Conservation (phyloP, 345 rosid genomes). For the Moringa oleifera region DNA sequence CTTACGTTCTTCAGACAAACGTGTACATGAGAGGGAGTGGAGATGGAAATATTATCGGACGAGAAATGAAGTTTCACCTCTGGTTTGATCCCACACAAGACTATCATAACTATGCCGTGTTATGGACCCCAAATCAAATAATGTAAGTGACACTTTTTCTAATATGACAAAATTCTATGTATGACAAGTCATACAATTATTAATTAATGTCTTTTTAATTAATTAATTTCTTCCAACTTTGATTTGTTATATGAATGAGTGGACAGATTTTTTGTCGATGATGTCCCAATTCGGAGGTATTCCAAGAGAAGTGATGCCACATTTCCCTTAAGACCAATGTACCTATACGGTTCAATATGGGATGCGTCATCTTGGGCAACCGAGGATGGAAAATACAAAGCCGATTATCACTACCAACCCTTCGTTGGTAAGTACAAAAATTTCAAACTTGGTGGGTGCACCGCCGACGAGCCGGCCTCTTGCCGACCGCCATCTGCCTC, state of each 20-base stretch:
- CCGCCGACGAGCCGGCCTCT: slow-evolving; percentile 23
- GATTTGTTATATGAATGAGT: too few relatives aligned
- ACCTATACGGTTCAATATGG: slow-evolving; percentile 84
- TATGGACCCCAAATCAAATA: slow-evolving; percentile 68
- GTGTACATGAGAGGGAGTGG: slow-evolving; percentile 91
- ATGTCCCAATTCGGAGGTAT: slow-evolving; percentile 78
- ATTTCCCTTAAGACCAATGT: slow-evolving; percentile 77
- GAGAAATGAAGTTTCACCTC: slow-evolving; percentile 72
- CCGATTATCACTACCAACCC: slow-evolving; percentile 72
- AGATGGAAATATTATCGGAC: slow-evolving; percentile 63
- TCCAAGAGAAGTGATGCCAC: slow-evolving; percentile 56
- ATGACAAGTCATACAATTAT: too few relatives aligned
- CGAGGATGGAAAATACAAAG: slow-evolving; percentile 76
- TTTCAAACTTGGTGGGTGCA: slow-evolving; percentile 64
- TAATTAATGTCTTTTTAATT: too few relatives aligned
- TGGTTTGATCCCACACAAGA: slow-evolving; percentile 93
- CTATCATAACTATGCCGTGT: slow-evolving; percentile 67
- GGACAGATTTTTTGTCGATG: slow-evolving; percentile 77
- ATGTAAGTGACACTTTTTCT: too few relatives aligned
- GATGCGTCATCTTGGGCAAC: slow-evolving; percentile 98
- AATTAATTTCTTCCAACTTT: too few relatives aligned
- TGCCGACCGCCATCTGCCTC: slow-evolving; percentile 49
- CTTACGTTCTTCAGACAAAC: slow-evolving; percentile 83
- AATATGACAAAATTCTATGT: too few relatives aligned
- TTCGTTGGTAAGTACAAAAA: slow-evolving; percentile 58